phyloP scores from a whole-genome alignment of 2,329 filamentous ascomycete genomes.

The Aspergillus pseudotamarii region DNA sequence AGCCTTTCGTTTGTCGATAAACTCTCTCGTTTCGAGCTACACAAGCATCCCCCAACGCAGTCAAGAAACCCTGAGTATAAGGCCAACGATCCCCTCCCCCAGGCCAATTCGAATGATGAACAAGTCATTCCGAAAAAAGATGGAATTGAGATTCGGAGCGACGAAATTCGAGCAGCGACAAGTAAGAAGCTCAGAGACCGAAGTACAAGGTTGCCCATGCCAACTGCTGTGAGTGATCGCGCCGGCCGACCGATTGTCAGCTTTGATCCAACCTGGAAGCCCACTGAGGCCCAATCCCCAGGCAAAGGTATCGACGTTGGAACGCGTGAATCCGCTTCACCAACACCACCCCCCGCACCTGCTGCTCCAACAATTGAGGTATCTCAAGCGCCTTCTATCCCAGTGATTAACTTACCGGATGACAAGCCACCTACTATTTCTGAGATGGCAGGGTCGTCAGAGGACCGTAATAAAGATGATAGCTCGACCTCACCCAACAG shows the following conservation, averaged over 20 bases:
- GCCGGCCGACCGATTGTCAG: slow-evolving; percentile 94
- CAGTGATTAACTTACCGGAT: slow-evolving; percentile 57
- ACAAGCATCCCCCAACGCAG: slow-evolving; percentile 80
- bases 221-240: slow-evolving; percentile 86
- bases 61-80: slow-evolving; percentile 81
- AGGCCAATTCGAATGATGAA: slow-evolving; percentile 28
- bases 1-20: slow-evolving; percentile 49
- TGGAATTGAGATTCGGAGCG: slow-evolving; percentile 78
- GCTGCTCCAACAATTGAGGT: slow-evolving; percentile 35
- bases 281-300: slow-evolving; percentile 50
- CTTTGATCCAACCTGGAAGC: slow-evolving; percentile 82
- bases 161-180: slow-evolving; percentile 88
- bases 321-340: slow-evolving; percentile 27
- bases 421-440: slow-evolving; percentile 42
- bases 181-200: slow-evolving; percentile 86
- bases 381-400: slow-evolving; percentile 43
- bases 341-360: slow-evolving; percentile 51
- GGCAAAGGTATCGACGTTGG: slow-evolving; percentile 19
- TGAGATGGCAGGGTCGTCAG: slow-evolving; percentile 30
- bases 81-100: slow-evolving; percentile 58
- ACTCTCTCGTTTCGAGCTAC: slow-evolving; percentile 68
- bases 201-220: slow-evolving; percentile 83
- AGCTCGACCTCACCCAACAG: slow-evolving; percentile 20
- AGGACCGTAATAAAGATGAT: slow-evolving; percentile 13
- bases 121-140: slow-evolving; percentile 65